A percentile compares a stretch with the other conserved stretches of the same genome.
These are phyloP conservation scores for Saccharata proteae DNA, from an alignment of 2,329 filamentous ascomycete genomes.

Conservation along the genomic window DNA sequence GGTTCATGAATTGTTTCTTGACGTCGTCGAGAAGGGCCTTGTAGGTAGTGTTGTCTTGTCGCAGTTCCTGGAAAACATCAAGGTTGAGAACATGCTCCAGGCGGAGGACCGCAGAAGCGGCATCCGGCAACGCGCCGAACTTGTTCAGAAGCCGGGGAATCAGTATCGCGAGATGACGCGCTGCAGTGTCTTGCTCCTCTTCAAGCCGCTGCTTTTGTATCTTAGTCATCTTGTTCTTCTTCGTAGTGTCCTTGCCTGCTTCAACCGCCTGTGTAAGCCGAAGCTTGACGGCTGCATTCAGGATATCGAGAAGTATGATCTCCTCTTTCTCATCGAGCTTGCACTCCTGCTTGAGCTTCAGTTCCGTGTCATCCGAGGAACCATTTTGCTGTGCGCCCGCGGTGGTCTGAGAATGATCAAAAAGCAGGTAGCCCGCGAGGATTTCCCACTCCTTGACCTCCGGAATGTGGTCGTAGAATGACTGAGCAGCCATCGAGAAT, in stretches of 20 bases:
- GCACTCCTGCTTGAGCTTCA: slow-evolving; percentile 56
- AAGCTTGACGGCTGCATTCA: slow-evolving; percentile 70
- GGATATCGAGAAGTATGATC: slow-evolving; percentile 70
- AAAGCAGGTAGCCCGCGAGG: slow-evolving; percentile 79
- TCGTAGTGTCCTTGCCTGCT: slow-evolving; percentile 41
- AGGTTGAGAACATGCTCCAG: slow-evolving; percentile 79
- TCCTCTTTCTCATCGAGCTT: slow-evolving; percentile 66
- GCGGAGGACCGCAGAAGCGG: slow-evolving; percentile 73
- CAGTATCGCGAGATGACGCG: slow-evolving; percentile 60
- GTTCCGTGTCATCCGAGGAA: slow-evolving; percentile 47
- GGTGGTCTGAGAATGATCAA: slow-evolving; percentile 59
- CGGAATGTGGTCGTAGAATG: slow-evolving; percentile 67
- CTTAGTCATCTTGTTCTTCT: slow-evolving; percentile 41
- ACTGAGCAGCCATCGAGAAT: slow-evolving; percentile 75
- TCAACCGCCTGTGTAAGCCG: slow-evolving; percentile 57
- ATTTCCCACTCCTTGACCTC: slow-evolving; percentile 81
- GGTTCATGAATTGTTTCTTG: slow-evolving; percentile 85
- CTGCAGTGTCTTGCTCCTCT: slow-evolving; percentile 66
- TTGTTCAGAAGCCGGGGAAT: slow-evolving; percentile 86
- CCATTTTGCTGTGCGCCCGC: slow-evolving; percentile 42
- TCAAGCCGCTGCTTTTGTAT: slow-evolving; percentile 47
- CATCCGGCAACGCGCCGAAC: slow-evolving; percentile 79
- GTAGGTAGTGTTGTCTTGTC: slow-evolving; percentile 74
- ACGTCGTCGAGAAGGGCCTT: slow-evolving; percentile 78
- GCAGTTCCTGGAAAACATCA: slow-evolving; percentile 75